Percentiles rank a stretch among this genome's conserved stretches.
These are phyloP conservation scores for Blastocystis sp. DNA, from an alignment of 352 stramenopile species.

Conservation along the genomic window DNA sequence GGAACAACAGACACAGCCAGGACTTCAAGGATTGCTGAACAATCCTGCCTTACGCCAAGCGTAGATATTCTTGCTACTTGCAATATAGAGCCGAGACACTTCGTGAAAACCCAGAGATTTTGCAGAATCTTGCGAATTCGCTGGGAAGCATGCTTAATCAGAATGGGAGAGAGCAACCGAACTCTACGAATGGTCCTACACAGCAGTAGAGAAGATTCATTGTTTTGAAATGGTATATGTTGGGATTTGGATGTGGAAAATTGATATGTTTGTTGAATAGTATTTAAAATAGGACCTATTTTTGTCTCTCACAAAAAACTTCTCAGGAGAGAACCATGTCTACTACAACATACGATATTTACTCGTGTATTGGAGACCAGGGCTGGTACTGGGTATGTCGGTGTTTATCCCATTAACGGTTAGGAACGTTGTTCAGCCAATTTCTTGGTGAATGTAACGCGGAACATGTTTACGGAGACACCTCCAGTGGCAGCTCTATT, in stretches of 20 bases:
- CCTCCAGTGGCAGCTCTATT: conserved; percentile 32
- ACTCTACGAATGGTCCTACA: neutral
- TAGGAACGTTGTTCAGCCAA: conserved; percentile 57
- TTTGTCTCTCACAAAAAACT: too few relatives aligned
- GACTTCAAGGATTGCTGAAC: neutral
- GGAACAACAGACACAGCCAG: neutral
- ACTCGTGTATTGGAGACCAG: conserved; percentile 48
- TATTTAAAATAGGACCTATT: neutral
- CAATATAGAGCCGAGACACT: neutral
- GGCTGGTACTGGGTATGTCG: conserved; percentile 57
- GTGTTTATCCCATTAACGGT: neutral
- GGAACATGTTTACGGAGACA: conserved; percentile 55
- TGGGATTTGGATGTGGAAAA: neutral
- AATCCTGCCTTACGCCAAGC: neutral
- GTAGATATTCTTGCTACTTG: neutral
- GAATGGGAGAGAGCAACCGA: neutral
- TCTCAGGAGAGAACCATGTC: neutral
- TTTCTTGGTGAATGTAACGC: conserved; percentile 53
- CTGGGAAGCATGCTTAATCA: neutral
- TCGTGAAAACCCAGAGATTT: neutral
- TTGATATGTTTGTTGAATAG: neutral
- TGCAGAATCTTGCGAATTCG: neutral
- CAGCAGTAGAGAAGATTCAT: neutral
- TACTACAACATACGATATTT: conserved; percentile 35
- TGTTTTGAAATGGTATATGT: neutral